Conservation (phyloP, 257 asterid species). For the Gentiana macrophylla region DNA sequence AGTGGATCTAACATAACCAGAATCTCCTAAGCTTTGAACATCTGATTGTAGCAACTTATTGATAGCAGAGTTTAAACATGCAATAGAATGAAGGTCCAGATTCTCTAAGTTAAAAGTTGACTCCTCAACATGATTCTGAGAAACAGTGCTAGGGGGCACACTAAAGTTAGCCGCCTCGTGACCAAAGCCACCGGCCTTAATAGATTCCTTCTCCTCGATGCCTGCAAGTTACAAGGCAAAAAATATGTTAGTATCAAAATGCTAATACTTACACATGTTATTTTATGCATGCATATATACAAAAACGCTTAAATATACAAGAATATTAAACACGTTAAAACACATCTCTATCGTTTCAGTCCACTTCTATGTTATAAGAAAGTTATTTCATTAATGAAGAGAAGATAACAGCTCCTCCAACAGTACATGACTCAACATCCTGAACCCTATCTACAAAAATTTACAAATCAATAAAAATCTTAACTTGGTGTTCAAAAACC, state of each 20-base stretch:
- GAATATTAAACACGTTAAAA: too few relatives aligned
- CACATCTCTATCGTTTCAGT: too few relatives aligned
- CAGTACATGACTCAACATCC: too few relatives aligned
- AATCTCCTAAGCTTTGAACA: constrained; percentile 39
- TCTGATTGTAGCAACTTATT: constrained; percentile 50
- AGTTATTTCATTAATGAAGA: too few relatives aligned
- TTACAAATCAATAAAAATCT: too few relatives aligned
- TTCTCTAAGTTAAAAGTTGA: constrained; percentile 60
- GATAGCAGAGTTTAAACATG: constrained; percentile 51
- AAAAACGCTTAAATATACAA: too few relatives aligned
- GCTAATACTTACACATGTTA: neutral
- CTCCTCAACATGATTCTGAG: constrained; percentile 35
- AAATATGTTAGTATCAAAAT: neutral
- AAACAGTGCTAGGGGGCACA: constrained; percentile 39
- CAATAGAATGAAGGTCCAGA: constrained; percentile 46
- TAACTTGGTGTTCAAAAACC: too few relatives aligned
- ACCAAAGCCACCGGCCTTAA: constrained; percentile 34
- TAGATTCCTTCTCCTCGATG: constrained; percentile 52
- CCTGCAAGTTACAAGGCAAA: constrained; percentile 32
- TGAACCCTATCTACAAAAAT: too few relatives aligned
- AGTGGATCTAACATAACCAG: constrained; percentile 44
- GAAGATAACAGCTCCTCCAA: too few relatives aligned
- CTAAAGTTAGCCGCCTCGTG: constrained; percentile 32
- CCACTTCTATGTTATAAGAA: too few relatives aligned
- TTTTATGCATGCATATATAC: too few relatives aligned